These are phyloP conservation scores for Gentiana straminea DNA, from an alignment of 257 asterid genomes.

Conservation along the genomic window DNA sequence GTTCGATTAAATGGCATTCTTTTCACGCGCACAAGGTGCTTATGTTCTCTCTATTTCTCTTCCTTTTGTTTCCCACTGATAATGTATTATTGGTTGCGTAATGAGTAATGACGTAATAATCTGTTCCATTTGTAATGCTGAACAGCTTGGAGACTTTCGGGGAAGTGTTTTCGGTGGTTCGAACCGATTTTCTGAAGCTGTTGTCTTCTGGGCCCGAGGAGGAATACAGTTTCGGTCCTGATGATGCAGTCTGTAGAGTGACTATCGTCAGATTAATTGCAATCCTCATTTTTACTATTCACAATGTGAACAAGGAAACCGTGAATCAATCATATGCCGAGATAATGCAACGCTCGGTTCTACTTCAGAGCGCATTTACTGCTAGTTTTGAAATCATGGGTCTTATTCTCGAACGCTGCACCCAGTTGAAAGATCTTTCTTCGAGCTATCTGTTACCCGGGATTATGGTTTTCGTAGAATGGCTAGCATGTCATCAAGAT, in stretches of 20 bases:
- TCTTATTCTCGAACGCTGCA: constrained; percentile 60
- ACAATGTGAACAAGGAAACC: constrained; percentile 63
- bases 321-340: constrained; percentile 89
- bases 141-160: constrained; percentile 80
- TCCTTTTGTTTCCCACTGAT: no score
- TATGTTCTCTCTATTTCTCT: not conserved
- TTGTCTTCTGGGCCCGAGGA: constrained; percentile 67
- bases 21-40: constrained; percentile 88
- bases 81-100: no score
- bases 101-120: not conserved
- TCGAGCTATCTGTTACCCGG: constrained; percentile 80
- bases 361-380: constrained; percentile 70
- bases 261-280: constrained; percentile 64
- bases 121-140: constrained; percentile 13
- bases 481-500: constrained; percentile 85
- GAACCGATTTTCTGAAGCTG: constrained; percentile 54
- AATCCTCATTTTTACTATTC: constrained; percentile 71
- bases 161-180: constrained; percentile 61
- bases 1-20: constrained; percentile 81
- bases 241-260: constrained; percentile 58
- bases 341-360: constrained; percentile 81
- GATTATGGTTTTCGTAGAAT: constrained; percentile 77
- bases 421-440: constrained; percentile 67
- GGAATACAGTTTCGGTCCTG: constrained; percentile 55
- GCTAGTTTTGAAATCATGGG: constrained; percentile 82